Conservation (phyloP, 768 basidiomycete species). For the Leccinum truebloodii region DNA sequence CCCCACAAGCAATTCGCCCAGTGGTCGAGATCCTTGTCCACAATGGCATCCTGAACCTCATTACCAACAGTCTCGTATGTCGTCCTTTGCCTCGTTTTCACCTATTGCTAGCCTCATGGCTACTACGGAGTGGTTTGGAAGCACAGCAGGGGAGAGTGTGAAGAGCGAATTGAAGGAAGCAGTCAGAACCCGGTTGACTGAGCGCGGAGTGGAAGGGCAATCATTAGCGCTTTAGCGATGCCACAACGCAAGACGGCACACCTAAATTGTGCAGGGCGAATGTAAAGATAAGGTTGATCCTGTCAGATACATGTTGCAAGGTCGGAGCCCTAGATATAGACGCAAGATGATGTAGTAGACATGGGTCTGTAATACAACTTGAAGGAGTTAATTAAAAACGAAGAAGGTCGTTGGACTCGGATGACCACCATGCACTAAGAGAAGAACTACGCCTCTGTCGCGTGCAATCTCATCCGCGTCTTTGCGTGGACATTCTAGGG, state of each 20-base stretch:
- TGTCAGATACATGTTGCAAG: conserved; percentile 73
- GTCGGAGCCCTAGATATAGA: conserved; percentile 73
- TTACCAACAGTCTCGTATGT: conserved; percentile 11
- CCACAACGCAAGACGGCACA: conserved; percentile 60
- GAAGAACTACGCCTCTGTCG: conserved; percentile 66
- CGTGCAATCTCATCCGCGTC: conserved; percentile 67
- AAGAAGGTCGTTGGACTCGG: neutral
- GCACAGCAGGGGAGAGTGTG: conserved; percentile 70
- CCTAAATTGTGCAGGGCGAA: conserved; percentile 74
- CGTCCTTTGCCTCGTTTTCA: conserved; percentile 46
- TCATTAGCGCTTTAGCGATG: conserved; percentile 59
- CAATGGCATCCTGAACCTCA: no score
- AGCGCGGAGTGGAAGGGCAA: conserved; percentile 60
- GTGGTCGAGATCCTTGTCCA: no score
- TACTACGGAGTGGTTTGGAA: conserved; percentile 76
- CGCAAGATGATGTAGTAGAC: conserved; percentile 70
- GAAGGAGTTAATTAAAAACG: neutral
- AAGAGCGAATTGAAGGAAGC: conserved; percentile 77
- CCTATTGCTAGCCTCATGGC: conserved; percentile 68
- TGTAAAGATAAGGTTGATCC: conserved; percentile 65
- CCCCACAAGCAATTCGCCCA: no score
- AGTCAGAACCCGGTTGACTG: conserved; percentile 50
- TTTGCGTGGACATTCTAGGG: conserved; percentile 47
- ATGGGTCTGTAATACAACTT: conserved; percentile 47
- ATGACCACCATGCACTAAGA: conserved; percentile 65